Evolutionary conservation across 1,139 yeast species (phyloP).

Genomic region (Eremothecium coryli): DNA sequence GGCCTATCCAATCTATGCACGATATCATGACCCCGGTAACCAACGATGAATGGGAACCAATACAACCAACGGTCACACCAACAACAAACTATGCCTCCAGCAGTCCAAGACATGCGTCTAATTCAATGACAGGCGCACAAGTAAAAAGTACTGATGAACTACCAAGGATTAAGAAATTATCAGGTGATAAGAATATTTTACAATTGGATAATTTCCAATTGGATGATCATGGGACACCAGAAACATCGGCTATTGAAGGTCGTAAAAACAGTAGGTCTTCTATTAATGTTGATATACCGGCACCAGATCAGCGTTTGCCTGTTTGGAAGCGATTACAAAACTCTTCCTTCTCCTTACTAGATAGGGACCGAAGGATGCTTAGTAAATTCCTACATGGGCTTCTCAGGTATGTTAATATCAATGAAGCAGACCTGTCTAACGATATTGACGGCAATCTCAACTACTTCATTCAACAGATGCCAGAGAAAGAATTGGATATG

Average conservation of each 20-base stretch:
- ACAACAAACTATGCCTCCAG: background rate
- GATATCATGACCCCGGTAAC: background rate
- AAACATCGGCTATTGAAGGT: background rate
- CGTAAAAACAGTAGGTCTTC: too few relatives aligned
- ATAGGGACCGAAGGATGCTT: slow-evolving; percentile 13
- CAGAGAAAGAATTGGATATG: slow-evolving; percentile 59
- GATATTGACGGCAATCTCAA: slow-evolving; percentile 59
- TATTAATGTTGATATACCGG: background rate
- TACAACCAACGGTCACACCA: background rate
- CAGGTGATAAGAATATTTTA: background rate
- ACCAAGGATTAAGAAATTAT: slow-evolving; percentile 1
- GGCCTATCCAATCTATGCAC: slow-evolving; percentile 4
- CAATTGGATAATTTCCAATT: slow-evolving; percentile 2
- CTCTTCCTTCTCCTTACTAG: slow-evolving; percentile 6
- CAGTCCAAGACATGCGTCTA: background rate
- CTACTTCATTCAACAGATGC: slow-evolving; percentile 57
- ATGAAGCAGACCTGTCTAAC: slow-evolving; percentile 34
- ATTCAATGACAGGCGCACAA: background rate
- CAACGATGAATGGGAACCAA: background rate
- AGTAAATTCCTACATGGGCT: slow-evolving; percentile 22
- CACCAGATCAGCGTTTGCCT: slow-evolving; percentile 2
- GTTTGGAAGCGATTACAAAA: background rate
- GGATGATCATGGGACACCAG: slow-evolving; percentile 5
- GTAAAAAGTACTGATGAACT: background rate
- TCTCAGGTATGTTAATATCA: slow-evolving; percentile 21